Base-by-base conservation (phyloP, 306 rosid genomes). In the Trifolium pratense region DNA sequence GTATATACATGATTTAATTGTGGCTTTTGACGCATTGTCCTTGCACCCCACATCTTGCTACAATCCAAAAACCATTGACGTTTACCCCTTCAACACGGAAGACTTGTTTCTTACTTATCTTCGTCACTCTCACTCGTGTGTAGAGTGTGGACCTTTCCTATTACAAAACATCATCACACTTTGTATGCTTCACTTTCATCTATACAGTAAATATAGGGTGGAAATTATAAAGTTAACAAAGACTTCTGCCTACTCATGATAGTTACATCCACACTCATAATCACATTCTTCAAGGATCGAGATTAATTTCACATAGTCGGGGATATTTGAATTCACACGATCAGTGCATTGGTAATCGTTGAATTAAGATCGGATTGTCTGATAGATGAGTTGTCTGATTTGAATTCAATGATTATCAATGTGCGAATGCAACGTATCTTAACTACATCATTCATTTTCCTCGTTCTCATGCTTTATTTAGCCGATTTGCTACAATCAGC, bases 401-500 rank as follows among this genome's bases (percentile, higher is more conserved):
- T 59, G 0, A 59, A 59, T 59, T 31, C 40, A 59, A 59, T 11
- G 6, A 5, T 7, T 7, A 29, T 15, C 18, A 14, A 26, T 23
- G 8, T 1, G 4, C 21, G 4, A 23, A 12, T 12, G 9, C 1
- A 2, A 0, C 1, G 1, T 56, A 21, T 56, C 0, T 12, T 4
- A 14, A 13, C 9, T 14, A 13, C 0, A 12, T 12, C 5, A 55
- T 10, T 21, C 0, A 4, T 1, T 3, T 9, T 2, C 4, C 2
- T 9, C 3, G 0, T 34, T 1, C 12, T 26, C 1, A 2, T 26
- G 13, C 0, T 42, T 26, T 9, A 89, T 40, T 21, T 57, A 1
- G 62, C 71, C 23, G 18, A 64, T 88, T 87, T 71, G 72, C 84
- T 81, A 62, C 98, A 94, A 39, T 87, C 97, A 12, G 96, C 96